Conservation (phyloP, 1,284 basidiomycete genomes). For the Baeospora myosura region DNA sequence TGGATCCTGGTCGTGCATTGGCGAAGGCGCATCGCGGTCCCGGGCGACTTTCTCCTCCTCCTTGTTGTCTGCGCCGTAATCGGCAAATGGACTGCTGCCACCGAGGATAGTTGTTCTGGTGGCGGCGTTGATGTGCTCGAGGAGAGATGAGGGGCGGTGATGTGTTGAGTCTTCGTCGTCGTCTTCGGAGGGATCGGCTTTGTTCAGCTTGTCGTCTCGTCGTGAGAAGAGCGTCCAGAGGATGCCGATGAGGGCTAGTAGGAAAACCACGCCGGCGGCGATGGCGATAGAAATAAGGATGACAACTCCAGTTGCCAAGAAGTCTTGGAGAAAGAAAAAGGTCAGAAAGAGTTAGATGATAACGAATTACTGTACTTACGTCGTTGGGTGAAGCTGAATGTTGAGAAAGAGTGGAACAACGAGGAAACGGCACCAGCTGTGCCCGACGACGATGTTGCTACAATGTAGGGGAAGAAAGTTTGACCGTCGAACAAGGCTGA, state of each 20-base stretch:
- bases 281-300: conserved; percentile 98
- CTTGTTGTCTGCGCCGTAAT: conserved; percentile 43
- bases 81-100: conserved; percentile 48
- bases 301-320: conserved; percentile 86
- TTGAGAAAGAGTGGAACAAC: conserved; percentile 74
- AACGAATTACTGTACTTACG: conserved; percentile 40
- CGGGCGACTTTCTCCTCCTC: conserved; percentile 32
- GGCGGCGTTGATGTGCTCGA: conserved; percentile 85
- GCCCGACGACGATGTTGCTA: conserved; percentile 64
- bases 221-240: conserved; percentile 84
- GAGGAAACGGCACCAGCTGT: conserved; percentile 68
- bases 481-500: conserved; percentile 86
- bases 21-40: conserved; percentile 11
- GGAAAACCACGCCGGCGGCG: conserved; percentile 88
- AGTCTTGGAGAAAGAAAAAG: conserved; percentile 40
- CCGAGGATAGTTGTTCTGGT: conserved; percentile 73
- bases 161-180: conserved; percentile 69
- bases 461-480: conserved; percentile 78
- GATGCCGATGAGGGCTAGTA: conserved; percentile 83
- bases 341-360: conserved; percentile 7
- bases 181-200: conserved; percentile 53
- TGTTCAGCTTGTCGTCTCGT: conserved; percentile 58
- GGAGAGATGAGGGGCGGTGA: conserved; percentile 70
- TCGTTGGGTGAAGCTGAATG: conserved; percentile 66
- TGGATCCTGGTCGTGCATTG: conserved; percentile 39